Conservation (phyloP, 1,284 basidiomycete species). For the Moniliella sp. region DNA sequence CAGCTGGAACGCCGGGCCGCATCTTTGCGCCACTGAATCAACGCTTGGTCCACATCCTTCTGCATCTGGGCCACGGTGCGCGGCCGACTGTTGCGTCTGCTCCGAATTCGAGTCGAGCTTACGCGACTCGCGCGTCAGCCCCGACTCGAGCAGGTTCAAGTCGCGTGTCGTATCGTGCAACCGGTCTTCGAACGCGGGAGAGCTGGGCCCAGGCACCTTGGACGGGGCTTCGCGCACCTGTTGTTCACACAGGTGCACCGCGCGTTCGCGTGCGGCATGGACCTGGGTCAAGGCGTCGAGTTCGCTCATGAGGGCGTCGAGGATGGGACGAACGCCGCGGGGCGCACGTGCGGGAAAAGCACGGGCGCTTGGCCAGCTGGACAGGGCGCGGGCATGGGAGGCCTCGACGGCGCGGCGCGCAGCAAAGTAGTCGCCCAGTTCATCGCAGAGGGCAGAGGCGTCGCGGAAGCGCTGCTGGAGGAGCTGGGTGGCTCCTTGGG, state of each 20-base stretch:
- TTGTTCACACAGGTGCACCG: slow-evolving; percentile 22
- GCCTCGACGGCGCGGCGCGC: slow-evolving; percentile 38
- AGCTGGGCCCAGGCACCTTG: slow-evolving; percentile 19
- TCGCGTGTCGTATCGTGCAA: slow-evolving; percentile 18
- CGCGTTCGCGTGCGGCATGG: slow-evolving; percentile 18
- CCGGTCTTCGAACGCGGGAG: slow-evolving; percentile 18
- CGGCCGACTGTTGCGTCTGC: slow-evolving; percentile 18
- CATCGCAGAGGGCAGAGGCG: background rate
- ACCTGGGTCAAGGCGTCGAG: slow-evolving; percentile 24
- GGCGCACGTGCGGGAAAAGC: slow-evolving; percentile 22
- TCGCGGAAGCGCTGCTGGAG: slow-evolving; percentile 1
- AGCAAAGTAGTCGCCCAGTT: slow-evolving; percentile 36
- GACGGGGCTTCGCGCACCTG: slow-evolving; percentile 18
- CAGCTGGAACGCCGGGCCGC: slow-evolving; percentile 16
- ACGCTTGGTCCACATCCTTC: slow-evolving; percentile 10
- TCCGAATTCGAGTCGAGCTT: slow-evolving; percentile 19
- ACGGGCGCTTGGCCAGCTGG: slow-evolving; percentile 36
- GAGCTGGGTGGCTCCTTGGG: background rate
- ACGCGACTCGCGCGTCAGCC: slow-evolving; percentile 24
- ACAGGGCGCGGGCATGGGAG: slow-evolving; percentile 37
- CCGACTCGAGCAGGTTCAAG: slow-evolving; percentile 20
- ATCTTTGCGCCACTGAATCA: slow-evolving; percentile 17
- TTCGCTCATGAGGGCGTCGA: slow-evolving; percentile 22
- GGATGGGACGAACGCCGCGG: slow-evolving; percentile 23
- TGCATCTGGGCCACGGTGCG: slow-evolving; percentile 17